Base-by-base conservation (phyloP, 2,329 filamentous ascomycete species). In the Fusarium tanahbumbuense region DNA sequence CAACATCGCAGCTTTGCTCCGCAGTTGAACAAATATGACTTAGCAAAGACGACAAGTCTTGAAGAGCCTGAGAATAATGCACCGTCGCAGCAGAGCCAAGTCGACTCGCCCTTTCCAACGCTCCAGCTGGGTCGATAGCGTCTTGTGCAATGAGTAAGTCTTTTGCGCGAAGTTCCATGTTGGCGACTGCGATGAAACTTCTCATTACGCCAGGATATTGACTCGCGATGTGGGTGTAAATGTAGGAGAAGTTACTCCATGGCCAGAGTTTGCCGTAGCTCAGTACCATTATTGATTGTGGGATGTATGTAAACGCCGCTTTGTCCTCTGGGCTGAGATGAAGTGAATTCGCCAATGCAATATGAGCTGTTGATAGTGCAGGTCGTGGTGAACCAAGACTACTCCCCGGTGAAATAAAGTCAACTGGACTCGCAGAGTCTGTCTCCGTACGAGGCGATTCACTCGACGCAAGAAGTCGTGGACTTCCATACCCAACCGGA, bases 231-330 rank as follows among this genome's bases (percentile, higher is more conserved):
- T 69, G 40, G 0, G 53, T 30, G 11, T 74, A 60, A 13, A 73
- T 69, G 22, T 74, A 73, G 4, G 71, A 74, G 20, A 73, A 74
- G 20, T 58, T 71, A 11, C 69, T 72, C 71, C 71, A 73, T 13
- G 53, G 53, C 71, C 71, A 73, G 2, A 66, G 64, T 6, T 73
- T 73, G 0, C 71, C 71, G 15, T 71, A 74, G 9, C 47, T 62
- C 13, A 73, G 48, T 0, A 72, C 71, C n/a, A 74, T 44, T 9
- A 72, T 64, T 0, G 71, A 73, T 1, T 60, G 32, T 5, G 71
- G 71, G 2, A 73, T 55, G 4, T 71, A 68, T 0, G 67, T 23
- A 13, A 73, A 73, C 2, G 71, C 69, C 3, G 58, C 54, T 34
- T 48, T 52, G 23, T 73, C 71, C 0, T 71, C 56, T 2, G 44